Base-by-base conservation (phyloP, 345 rosid genomes). In the Ceriops tagal region DNA sequence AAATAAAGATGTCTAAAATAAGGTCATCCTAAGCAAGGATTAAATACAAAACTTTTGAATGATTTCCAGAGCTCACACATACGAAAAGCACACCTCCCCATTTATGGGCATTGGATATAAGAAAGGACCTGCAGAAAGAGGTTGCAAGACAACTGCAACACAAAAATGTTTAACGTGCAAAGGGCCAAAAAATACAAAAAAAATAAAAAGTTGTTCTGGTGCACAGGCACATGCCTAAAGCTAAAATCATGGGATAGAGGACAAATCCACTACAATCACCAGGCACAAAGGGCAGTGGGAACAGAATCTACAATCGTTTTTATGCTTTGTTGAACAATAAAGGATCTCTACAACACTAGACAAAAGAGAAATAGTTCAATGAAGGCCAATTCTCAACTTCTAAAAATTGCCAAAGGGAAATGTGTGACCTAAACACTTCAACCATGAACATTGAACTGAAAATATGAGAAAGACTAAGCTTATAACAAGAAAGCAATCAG, bases 31-130 rank as follows among this genome's bases (percentile, higher is more conserved):
- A 10, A 39, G 46, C 15, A 39, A 39, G 15, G 46, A 10, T 39
- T 11, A 39, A 39, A 39, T 39, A 39, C 16, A 39, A 39, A 39
- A 39, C 46, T 4, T 39, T 39, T 39, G 15, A 39, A 26, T 37
- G 52, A 47, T 55, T 71, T 57, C 64, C 39, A 22, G 3, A 26
- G 21, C 65, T 62, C 32, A 53, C 64, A 60, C 43, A 55, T 56
- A 77, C 71, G 52, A 56, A 67, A 74, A 71, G 65, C 77, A 89
- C 55, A 92, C 95, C 81, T 93, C 96, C 62, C 96, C 95, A 47
- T 83, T 83, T 73, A 93, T 66, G 69, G 95, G 91, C 96, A 87
- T 87, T 11, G 92, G 95, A 76, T 91, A 93, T 75, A 91, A 77
- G 70, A 79, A 77, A 57, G 93, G 89, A 78, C 87, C 88, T 58